Evolutionary conservation across 805 yeast genomes (phyloP), one percentile per base, ranked within the genome.

Genomic region (Teunomyces stri): DNA sequence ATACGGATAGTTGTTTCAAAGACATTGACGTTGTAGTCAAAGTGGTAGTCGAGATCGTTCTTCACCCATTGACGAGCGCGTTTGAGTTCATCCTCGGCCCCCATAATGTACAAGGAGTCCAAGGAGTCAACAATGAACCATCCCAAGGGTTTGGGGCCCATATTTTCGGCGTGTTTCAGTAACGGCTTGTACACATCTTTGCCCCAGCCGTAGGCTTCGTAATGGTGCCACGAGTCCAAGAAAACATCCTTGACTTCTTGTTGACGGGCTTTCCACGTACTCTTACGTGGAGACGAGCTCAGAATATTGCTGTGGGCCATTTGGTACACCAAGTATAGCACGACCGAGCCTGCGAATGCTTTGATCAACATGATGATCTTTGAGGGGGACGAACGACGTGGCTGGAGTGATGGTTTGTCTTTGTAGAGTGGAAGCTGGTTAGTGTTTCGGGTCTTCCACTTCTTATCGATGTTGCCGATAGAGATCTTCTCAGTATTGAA

Each of bases 1-100:
- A 91, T 89, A 61, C 97, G 76, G 53, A 89, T 90, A 5, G 97
- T 89, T n/a, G 97, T 89, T 62, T 90, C 97, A 66, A 91, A 91
- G 5, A 89, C 84, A 60, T 85, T 89, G 36, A 89, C 94, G 30
- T 78, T 78, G 51, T 83, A 80, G 61, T 89, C 87, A 55, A 87
- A 80, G 55, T 82, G 80, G 61, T 88, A 90, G 45, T 74, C 75
- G 53, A 91, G 72, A 43, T 81, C 89, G 47, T 82, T 69, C 42
- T 77, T 74, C 42, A 91, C 85, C 96, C 96, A 91, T 4, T 78
- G 61, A 50, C 81, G 78, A 5, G 95, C 91, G 25, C 79, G 74
- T 31, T 63, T 65, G 28, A 86, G 70, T 58, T 87, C 90, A 7
- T 79, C 82, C 5, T 76, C 66, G 39, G 81, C 76, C 45, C 77